Evolutionary conservation across 2,329 filamentous ascomycete species (phyloP), one percentile per base, ranked within the genome.

Genomic region (Stachybotrys chlorohalonatus): DNA sequence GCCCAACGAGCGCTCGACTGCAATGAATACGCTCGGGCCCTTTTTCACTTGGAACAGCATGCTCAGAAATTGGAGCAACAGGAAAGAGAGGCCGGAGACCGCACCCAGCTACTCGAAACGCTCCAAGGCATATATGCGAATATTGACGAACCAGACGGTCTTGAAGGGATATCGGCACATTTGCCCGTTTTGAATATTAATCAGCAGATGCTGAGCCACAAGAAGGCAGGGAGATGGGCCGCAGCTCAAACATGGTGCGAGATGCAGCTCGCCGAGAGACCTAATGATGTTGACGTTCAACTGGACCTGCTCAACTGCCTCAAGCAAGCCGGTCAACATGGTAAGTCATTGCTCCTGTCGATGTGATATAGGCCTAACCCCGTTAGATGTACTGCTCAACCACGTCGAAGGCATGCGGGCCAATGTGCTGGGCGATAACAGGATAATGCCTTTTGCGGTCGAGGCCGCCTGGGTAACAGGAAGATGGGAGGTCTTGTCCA

Each of bases 191-290:
- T 97, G n/a, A 89, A 95, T 60, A 86, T 96, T 52, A 89, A 96
- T 57, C 93, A 96, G 67, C 92, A 97, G 67, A 87, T 96, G 36
- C 78, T 96, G 54, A 90, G 95, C 63, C 91, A 99, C 71, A 84
- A 89, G 55, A 97, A 96, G 69, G 89, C 92, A 17, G 94, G 94
- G 5, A 81, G 92, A 58, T 99, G 94, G 92, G 86, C 89, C 15
- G 90, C 93, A 52, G 94, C 92, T 30, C 94, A 97, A 71, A 95
- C 90, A 59, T 99, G 95, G 94, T 97, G 96, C 69, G 92, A 99
- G 67, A 85, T 96, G 59, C 86, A 92, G 59, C 78, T 97, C 39
- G 86, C 88, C 3, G 85, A 94, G 62, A 80, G 87, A 49, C 92
- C 93, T 0, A 77, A 86, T 53, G 86, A 95, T 65, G 68, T 81